phyloP scores from a whole-genome alignment of 1,284 basidiomycete species.

The Boletellus deceptivus region DNA sequence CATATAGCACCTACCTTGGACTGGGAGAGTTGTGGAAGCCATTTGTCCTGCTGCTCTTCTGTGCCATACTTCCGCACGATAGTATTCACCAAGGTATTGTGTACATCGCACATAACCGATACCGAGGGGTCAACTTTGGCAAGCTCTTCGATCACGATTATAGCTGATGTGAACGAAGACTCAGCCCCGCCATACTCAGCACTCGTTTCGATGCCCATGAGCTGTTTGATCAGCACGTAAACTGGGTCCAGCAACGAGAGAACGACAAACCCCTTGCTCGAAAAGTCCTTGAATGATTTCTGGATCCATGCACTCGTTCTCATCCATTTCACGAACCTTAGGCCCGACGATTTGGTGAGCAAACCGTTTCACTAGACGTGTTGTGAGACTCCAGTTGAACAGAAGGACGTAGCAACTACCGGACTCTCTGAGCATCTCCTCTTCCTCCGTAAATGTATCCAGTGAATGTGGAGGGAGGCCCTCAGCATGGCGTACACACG shows the following conservation, averaged over 20 bases:
- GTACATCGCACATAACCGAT: conserved; percentile 95
- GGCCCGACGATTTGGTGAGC: conserved; percentile 88
- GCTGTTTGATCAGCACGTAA: conserved; percentile 41
- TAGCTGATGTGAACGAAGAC: conserved; percentile 91
- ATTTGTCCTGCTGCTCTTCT: conserved; percentile 84
- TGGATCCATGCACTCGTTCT: conserved; percentile 94
- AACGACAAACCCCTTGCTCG: conserved; percentile 82
- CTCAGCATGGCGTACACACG: conserved; percentile 16
- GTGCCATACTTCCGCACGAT: conserved; percentile 88
- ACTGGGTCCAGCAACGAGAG: not conserved
- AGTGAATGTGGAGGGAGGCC: conserved; percentile 53
- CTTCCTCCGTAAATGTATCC: conserved; percentile 86
- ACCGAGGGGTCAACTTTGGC: conserved; percentile 97
- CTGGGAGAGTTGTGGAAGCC: conserved; percentile 82
- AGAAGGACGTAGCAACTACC: conserved; percentile 46
- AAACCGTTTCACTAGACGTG: conserved; percentile 72
- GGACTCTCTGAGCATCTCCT: conserved; percentile 85
- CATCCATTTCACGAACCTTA: conserved; percentile 96
- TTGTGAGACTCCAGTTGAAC: not conserved
- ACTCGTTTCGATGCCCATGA: conserved; percentile 96
- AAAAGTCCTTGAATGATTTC: conserved; percentile 87
- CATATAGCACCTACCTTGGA: conserved; percentile 55
- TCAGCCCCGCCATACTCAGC: conserved; percentile 85
- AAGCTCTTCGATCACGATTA: conserved; percentile 96
- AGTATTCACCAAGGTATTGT: conserved; percentile 98